These are phyloP conservation scores for Kregervanrija pseudodelftensis DNA, from an alignment of 805 yeast species.

Conservation along the genomic window DNA sequence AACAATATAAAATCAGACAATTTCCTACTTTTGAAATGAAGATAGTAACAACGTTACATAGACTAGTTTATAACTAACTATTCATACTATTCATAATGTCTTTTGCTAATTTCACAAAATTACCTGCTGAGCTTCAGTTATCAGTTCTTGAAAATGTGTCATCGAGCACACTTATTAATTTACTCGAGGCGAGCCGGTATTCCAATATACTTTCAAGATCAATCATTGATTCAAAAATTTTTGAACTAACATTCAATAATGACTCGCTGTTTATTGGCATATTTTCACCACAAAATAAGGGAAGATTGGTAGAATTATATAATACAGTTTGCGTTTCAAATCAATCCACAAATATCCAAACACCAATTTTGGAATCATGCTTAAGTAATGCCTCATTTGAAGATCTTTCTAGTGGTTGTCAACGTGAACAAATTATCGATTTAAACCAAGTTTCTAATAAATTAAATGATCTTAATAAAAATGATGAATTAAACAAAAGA, in stretches of 20 bases:
- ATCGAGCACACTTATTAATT: conserved; percentile 7
- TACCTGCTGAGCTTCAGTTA: conserved; percentile 21
- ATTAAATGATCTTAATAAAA: conserved; percentile 4
- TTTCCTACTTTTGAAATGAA: too few relatives aligned
- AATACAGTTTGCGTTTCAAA: conserved; percentile 16
- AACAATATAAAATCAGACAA: too few relatives aligned
- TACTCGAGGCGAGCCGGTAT: conserved; percentile 6
- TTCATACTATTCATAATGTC: too few relatives aligned
- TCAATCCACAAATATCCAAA: background rate
- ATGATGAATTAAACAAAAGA: background rate
- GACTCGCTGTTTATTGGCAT: conserved; percentile 15
- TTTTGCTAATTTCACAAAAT: background rate
- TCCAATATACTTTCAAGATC: conserved; percentile 6
- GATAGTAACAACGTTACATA: too few relatives aligned
- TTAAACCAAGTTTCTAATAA: conserved; percentile 9
- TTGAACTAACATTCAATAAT: background rate
- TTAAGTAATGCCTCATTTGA: background rate
- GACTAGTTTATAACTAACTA: too few relatives aligned
- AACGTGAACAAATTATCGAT: conserved; percentile 1
- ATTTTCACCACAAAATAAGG: conserved; percentile 23
- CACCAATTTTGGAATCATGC: background rate
- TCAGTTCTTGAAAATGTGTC: conserved; percentile 11
- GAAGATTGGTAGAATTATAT: conserved; percentile 15
- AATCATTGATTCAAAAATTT: conserved; percentile 1
- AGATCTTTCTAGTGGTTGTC: background rate